These are phyloP conservation scores for Mycena citricolor DNA, from an alignment of 1,284 basidiomycete species.

Conservation along the genomic window DNA sequence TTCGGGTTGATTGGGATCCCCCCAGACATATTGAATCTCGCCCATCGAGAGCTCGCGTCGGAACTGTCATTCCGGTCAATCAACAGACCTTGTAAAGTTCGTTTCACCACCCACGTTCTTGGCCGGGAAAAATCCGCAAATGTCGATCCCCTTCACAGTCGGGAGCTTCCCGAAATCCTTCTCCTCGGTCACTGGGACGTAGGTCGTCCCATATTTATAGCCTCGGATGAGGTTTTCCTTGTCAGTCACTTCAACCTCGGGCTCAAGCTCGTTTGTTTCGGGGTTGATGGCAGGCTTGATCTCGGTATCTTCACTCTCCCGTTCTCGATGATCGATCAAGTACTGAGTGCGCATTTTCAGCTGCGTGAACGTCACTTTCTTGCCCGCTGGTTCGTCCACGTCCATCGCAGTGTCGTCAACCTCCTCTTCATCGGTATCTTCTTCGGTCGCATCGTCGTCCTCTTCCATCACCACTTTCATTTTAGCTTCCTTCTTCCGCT, in stretches of 20 bases:
- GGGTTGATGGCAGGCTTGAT: constrained; percentile 21
- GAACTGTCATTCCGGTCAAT: constrained; percentile 46
- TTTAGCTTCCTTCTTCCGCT: constrained; percentile 12
- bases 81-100: constrained; percentile 1
- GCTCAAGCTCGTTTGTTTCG: constrained; percentile 4
- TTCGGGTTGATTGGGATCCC: constrained; percentile 62
- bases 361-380: constrained; percentile 47
- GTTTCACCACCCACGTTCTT: constrained; percentile 50
- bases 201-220: constrained; percentile 91
- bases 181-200: constrained; percentile 81
- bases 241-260: constrained; percentile 42
- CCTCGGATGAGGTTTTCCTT: constrained; percentile 78
- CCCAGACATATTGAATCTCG: constrained; percentile 89
- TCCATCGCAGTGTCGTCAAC: constrained; percentile 24
- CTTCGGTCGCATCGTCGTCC: constrained; percentile 29
- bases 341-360: constrained; percentile 61
- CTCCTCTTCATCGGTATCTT: constrained; percentile 25
- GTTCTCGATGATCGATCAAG: constrained; percentile 43
- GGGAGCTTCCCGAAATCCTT: constrained; percentile 70
- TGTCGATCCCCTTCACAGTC: constrained; percentile 82
- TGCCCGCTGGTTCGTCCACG: constrained; percentile 27
- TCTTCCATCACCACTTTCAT: constrained; percentile 26
- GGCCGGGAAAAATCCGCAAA: constrained; percentile 79
- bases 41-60: constrained; percentile 81
- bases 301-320: constrained; percentile 17